Evolutionary conservation across 1,284 basidiomycete genomes (phyloP).

Genomic region (Sutorius eximius): DNA sequence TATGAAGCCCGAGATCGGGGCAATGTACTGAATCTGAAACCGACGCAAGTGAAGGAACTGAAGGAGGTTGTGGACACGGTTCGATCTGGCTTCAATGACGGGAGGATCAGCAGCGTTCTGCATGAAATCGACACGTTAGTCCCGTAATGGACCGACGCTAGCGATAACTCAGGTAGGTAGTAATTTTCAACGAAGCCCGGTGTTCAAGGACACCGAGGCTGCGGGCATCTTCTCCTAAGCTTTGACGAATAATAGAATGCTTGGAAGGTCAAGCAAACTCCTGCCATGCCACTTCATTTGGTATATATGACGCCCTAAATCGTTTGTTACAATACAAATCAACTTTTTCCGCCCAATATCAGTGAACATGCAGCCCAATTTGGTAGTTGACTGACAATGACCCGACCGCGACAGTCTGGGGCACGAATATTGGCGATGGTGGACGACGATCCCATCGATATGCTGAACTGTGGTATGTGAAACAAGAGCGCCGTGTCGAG

Average conservation of each 20-base stretch:
- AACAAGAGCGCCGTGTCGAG: too few relatives aligned
- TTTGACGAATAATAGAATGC: not conserved
- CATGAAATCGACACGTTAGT: slow-evolving; percentile 46
- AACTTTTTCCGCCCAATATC: too few relatives aligned
- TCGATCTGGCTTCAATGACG: slow-evolving; percentile 52
- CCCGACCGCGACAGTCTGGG: too few relatives aligned
- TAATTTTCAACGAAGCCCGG: not conserved
- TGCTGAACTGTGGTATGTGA: too few relatives aligned
- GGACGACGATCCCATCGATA: too few relatives aligned
- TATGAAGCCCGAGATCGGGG: slow-evolving; percentile 45
- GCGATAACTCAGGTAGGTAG: not conserved
- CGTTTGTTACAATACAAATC: too few relatives aligned
- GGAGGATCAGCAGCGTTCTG: slow-evolving; percentile 52
- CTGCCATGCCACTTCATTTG: not conserved
- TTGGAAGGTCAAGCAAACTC: not conserved
- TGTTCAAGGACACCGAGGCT: not conserved
- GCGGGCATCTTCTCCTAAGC: not conserved
- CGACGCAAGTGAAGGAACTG: slow-evolving; percentile 39
- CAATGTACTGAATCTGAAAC: slow-evolving; percentile 38
- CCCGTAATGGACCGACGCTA: not conserved
- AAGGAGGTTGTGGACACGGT: slow-evolving; percentile 42
- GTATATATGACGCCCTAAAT: too few relatives aligned
- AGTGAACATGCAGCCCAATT: too few relatives aligned
- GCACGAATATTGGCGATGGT: too few relatives aligned
- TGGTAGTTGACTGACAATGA: too few relatives aligned